A percentile compares a stretch with the other conserved stretches of the same genome.
Evolutionary conservation across 2,329 filamentous ascomycete genomes (phyloP).

Genomic region (Capronia epimyces): DNA sequence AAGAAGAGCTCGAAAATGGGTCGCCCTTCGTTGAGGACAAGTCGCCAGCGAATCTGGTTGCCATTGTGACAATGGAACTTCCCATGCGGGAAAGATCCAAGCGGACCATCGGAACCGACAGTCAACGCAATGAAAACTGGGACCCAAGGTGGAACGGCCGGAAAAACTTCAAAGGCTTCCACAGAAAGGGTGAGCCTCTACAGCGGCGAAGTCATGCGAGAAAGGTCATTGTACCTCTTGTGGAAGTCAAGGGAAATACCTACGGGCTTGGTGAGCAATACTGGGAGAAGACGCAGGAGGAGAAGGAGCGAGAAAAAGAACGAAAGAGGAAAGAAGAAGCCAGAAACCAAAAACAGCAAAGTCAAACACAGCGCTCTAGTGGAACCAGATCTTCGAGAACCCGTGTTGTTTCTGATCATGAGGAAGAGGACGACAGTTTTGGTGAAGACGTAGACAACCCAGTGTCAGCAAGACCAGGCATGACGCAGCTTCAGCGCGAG

Average conservation of each 20-base stretch:
- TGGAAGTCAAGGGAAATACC: conserved; percentile 65
- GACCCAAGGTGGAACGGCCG: conserved; percentile 86
- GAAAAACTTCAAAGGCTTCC: conserved; percentile 93
- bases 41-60: conserved; percentile 53
- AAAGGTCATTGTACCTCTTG: conserved; percentile 63
- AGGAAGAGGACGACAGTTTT: conserved; percentile 29
- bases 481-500: conserved; percentile 22
- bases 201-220: conserved; percentile 30
- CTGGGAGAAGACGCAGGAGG: conserved; percentile 50
- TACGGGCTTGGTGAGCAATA: conserved; percentile 72
- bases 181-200: conserved; percentile 50
- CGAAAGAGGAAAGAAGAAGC: conserved; percentile 33
- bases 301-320: conserved; percentile 29
- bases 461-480: conserved; percentile 11
- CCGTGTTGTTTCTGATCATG: conserved; percentile 20
- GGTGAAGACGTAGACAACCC: conserved; percentile 7
- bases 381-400: conserved; percentile 15
- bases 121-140: conserved; percentile 61
- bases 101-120: conserved; percentile 25
- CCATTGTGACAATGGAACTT: conserved; percentile 72
- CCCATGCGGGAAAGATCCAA: conserved; percentile 34
- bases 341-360: conserved; percentile 22
- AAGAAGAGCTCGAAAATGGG: conserved; percentile 50
- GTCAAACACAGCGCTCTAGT: conserved; percentile 24
- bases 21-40: conserved; percentile 68